Base-by-base conservation (phyloP, 1,284 basidiomycete species). In the Athelia sp. region DNA sequence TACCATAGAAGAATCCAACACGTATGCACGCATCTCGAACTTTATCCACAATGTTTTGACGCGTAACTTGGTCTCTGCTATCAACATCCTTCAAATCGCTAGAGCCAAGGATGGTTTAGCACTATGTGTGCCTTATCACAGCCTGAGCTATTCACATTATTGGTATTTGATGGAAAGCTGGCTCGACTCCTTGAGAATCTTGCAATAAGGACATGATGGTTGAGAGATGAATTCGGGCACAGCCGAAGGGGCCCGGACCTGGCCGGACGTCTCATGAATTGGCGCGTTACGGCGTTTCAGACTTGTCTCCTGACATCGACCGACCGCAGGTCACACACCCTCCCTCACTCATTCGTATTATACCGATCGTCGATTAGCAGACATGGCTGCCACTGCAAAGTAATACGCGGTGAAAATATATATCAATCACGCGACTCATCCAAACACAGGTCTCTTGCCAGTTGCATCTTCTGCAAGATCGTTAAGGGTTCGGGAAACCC, bases 401-500 rank as follows among this genome's bases (percentile, higher is more conserved):
- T 18, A 40, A 22, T 40, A 8, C 6, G 36, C 36, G 36, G 21
- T 40, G 32, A 17, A 34, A 18, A 8, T 40, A 22, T 22, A 6
- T 35, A 19, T 10, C 14, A 3, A 8, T 3, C 23, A 21, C 14
- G 2, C 14, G 32, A 1, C 6, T 15, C 3, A 1, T 24, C 17
- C 14, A n/a, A 22, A 14, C 2, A 14, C 45, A 82, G 79, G 58
- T 70, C 70, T 43, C 69, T 82, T 51, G 73, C 78, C 3, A 67
- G 66, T 29, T 94, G 92, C 66, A 70, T 94, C 59, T 95, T 95
- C 74, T 95, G 92, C 78, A 94, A 86, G 72, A 94, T 95, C 64
- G 79, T 93, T 71, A 90, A 90, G 73, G 89, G 92, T 82, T 17
- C 24, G 23, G 46, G 2, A 17, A 23, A 53, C 24, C 26, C 19